These are phyloP conservation scores for Phyllosticta citriasiana DNA, from an alignment of 2,329 filamentous ascomycete species.

Conservation along the genomic window DNA sequence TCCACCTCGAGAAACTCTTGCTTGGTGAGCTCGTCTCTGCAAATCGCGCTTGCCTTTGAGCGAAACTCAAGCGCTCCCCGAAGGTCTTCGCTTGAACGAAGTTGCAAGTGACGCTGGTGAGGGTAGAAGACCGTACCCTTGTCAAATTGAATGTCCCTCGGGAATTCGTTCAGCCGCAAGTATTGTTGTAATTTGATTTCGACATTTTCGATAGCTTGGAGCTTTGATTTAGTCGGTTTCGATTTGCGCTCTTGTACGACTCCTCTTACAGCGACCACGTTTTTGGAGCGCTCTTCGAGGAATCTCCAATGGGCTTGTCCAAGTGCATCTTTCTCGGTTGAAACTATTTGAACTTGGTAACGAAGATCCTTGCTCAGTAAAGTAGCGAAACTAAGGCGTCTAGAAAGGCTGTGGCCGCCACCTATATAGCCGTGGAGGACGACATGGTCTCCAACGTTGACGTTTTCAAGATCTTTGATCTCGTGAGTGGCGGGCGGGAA, in stretches of 20 bases:
- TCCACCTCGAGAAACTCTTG: conserved; percentile 69
- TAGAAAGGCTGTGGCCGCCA: conserved; percentile 56
- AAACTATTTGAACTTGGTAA: conserved; percentile 41
- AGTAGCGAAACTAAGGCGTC: conserved; percentile 61
- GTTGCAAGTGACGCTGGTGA: conserved; percentile 69
- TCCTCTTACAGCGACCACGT: conserved; percentile 46
- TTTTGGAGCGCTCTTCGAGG: conserved; percentile 38
- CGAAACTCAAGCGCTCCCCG: conserved; percentile 62
- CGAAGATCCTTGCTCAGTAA: conserved; percentile 36
- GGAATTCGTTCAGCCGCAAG: conserved; percentile 60
- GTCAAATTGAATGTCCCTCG: conserved; percentile 66
- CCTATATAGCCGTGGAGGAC: conserved; percentile 63
- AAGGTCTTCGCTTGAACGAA: conserved; percentile 63
- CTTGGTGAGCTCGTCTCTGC: conserved; percentile 42
- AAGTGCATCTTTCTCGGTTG: conserved; percentile 25
- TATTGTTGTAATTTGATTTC: conserved; percentile 57
- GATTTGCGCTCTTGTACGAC: conserved; percentile 34
- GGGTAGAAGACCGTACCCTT: conserved; percentile 63
- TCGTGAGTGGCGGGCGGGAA: conserved; percentile 37
- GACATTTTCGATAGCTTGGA: conserved; percentile 27
- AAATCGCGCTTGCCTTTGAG: conserved; percentile 46
- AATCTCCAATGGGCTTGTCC: conserved; percentile 29
- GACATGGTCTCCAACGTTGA: conserved; percentile 31
- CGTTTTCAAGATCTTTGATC: conserved; percentile 16
- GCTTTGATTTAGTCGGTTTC: no score